phyloP scores from a whole-genome alignment of 2,329 filamentous ascomycete genomes.

The Talaromyces sp. region DNA sequence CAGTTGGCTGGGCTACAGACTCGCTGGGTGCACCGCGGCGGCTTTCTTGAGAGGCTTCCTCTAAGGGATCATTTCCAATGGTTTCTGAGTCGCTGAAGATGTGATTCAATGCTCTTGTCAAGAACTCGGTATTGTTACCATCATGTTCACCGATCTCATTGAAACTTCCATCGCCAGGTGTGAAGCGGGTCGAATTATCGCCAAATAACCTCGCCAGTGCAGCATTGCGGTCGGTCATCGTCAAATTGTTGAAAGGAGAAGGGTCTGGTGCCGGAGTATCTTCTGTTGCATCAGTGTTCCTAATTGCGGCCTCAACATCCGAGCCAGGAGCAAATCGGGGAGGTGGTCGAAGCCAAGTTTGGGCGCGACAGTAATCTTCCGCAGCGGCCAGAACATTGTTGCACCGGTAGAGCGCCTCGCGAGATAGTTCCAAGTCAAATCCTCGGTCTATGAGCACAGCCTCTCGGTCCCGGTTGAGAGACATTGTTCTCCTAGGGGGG shows the following conservation, averaged over 20 bases:
- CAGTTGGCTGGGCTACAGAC: conserved; percentile 16
- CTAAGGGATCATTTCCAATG: conserved; percentile 18
- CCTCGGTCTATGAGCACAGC: conserved; percentile 40
- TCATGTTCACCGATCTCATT: conserved; percentile 23
- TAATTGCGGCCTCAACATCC: conserved; percentile 38
- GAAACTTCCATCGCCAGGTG: conserved; percentile 12
- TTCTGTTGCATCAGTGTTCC: conserved; percentile 14
- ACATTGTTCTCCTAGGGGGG: conserved; percentile 47
- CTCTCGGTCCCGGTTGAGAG: conserved; percentile 45
- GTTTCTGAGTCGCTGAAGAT: conserved; percentile 29
- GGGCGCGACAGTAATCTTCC: conserved; percentile 68
- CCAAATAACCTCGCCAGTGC: conserved; percentile 30
- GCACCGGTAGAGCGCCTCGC: conserved; percentile 77
- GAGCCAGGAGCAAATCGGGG: conserved; percentile 62
- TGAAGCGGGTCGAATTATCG: conserved; percentile 16
- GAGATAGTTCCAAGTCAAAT: conserved; percentile 57
- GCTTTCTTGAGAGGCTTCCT: conserved; percentile 18
- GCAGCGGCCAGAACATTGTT: conserved; percentile 59
- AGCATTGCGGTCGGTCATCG: conserved; percentile 21
- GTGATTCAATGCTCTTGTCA: conserved; percentile 40
- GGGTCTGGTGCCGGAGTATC: conserved; percentile 22
- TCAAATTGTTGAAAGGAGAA: conserved; percentile 16
- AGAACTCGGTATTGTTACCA: conserved; percentile 27
- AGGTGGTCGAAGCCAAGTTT: conserved; percentile 52
- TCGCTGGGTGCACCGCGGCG: conserved; percentile 17